phyloP scores from a whole-genome alignment of 495 filamentous ascomycete genomes.

The Penicillium malachiteum region DNA sequence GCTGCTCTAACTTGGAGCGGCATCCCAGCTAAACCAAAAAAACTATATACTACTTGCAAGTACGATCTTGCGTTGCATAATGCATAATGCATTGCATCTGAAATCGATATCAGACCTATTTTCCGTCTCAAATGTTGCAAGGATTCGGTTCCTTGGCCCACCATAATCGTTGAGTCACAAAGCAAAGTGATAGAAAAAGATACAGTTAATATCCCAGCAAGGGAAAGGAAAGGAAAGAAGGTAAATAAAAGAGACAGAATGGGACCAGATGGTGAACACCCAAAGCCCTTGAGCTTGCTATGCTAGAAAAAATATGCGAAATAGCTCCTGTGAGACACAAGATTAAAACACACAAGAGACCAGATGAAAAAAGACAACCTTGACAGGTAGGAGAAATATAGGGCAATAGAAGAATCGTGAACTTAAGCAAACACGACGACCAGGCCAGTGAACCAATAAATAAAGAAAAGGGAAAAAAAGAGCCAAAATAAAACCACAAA shows the following conservation, averaged over 20 bases:
- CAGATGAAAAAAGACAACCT: neutral
- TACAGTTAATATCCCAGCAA: neutral
- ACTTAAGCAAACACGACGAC: constrained; percentile 7
- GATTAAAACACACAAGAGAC: constrained; percentile 3
- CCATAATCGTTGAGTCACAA: neutral
- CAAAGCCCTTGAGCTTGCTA: constrained; percentile 30
- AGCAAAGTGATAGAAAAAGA: too few relatives aligned
- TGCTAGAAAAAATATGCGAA: constrained; percentile 29
- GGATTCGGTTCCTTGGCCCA: neutral
- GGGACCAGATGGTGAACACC: constrained; percentile 15
- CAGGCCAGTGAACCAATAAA: constrained; percentile 12
- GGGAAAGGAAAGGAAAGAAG: neutral
- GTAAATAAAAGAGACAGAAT: constrained; percentile 7
- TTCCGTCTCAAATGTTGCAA: neutral
- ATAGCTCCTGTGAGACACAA: constrained; percentile 12
- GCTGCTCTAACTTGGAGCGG: too few relatives aligned
- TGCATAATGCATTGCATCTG: neutral
- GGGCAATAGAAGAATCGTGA: constrained; percentile 17
- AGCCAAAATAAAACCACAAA: constrained; percentile 22
- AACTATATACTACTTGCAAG: too few relatives aligned
- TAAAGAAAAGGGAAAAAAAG: constrained; percentile 1
- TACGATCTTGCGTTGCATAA: neutral
- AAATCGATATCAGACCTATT: neutral
- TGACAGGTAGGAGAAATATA: constrained; percentile 11
- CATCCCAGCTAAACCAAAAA: too few relatives aligned